Base-by-base conservation (phyloP, 305 asterid genomes). In the Fraxinus angustifolia region DNA sequence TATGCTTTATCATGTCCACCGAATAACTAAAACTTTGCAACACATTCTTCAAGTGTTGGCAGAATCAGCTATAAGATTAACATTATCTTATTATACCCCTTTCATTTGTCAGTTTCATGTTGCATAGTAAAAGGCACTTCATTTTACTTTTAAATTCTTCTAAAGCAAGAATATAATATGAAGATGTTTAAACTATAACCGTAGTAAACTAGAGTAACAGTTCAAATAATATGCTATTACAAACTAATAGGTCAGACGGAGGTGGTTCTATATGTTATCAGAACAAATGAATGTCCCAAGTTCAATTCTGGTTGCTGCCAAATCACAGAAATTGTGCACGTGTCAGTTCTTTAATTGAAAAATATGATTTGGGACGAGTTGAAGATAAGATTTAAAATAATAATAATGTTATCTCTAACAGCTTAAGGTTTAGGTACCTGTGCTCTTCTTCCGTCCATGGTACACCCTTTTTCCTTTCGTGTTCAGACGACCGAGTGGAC, bases 381-480 rank as follows among this genome's bases (percentile, higher is more conserved):
- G 56, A 45, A 12, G 56, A 45, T 11, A 42, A 42, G 2, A 2
- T 42, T 42, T 0, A 2, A 42, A 40, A 42, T 8, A 38, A 38
- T 4, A 42, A 42, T 42, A 42, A 42, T 48, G 58, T 48, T 48
- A 14, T 14, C 19, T 48, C 7, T 16, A 48, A 48, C 19, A 14
- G 19, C 19, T 48, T 48, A 48, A 48, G 58, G 58, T 48, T 48
- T 48, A 48, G 19, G 7, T 48, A 48, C 58, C 58, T 48, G 58
- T 48, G 98, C 75, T 94, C 98, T 88, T 95, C 98, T 81, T 93
- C 98, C 58, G 58, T 48, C 58, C 58, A 48, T 0, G 98, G 96
- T 2, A 93, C 93, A 0, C 98, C 98, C 81, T 94, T 94, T 75
- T 90, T 94, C 87, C 98, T 84, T 76, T 91, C 97, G 6, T 90